Evolutionary conservation across 108 stramenopile species (phyloP).

Genomic region (Skeletonema menzelii): DNA sequence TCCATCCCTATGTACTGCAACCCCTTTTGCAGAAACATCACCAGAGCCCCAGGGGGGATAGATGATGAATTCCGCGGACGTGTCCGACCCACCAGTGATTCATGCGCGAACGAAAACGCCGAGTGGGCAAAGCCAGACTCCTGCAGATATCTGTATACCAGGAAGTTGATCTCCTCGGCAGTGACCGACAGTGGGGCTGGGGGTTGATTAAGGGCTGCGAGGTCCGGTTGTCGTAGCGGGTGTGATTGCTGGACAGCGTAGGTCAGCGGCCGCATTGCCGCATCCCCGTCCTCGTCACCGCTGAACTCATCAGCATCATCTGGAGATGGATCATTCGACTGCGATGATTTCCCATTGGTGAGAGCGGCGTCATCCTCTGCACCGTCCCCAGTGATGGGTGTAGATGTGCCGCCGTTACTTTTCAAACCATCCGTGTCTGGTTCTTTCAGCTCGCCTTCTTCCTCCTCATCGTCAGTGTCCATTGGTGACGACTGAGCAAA

Average conservation of each 20-base stretch:
- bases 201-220: constrained; percentile 6
- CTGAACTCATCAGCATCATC: neutral
- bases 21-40: constrained; percentile 89
- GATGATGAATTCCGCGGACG: constrained; percentile 65
- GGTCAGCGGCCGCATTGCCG: neutral
- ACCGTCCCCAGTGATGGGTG: constrained; percentile 2
- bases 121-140: constrained; percentile 94
- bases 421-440: neutral
- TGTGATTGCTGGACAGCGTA: constrained; percentile 14
- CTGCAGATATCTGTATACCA: constrained; percentile 91
- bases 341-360: constrained; percentile 1
- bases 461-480: neutral
- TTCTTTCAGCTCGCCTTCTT: constrained; percentile 2
- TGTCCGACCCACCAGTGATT: constrained; percentile 84
- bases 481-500: neutral
- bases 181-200: constrained; percentile 52
- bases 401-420: neutral
- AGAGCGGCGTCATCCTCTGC: neutral
- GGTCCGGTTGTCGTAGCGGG: constrained; percentile 11
- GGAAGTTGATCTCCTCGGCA: constrained; percentile 94
- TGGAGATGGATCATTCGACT: neutral
- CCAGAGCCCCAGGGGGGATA: constrained; percentile 85
- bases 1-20: constrained; percentile 90
- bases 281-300: neutral
- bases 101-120: constrained; percentile 94